These are phyloP conservation scores for Leishmania mexicana DNA, from an alignment of 208 protist species.

Conservation along the genomic window DNA sequence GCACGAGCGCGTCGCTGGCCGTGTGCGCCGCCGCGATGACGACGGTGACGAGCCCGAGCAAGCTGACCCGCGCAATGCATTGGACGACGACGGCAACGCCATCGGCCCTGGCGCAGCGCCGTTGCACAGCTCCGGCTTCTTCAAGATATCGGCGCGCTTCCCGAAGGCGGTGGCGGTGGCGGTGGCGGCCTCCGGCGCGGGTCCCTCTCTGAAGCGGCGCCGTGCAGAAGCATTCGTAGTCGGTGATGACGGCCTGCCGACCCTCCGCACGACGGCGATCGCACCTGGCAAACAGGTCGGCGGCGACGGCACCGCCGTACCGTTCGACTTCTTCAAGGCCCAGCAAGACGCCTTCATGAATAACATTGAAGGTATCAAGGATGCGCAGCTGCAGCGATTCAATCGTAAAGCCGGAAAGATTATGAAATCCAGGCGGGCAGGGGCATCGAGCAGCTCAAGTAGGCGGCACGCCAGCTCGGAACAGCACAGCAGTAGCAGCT, in stretches of 20 bases:
- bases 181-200: constrained; percentile 11
- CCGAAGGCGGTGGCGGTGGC: constrained; percentile 24
- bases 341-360: constrained; percentile 77
- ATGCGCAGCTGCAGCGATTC: constrained; percentile 43
- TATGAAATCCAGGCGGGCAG: background rate
- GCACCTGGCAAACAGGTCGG: constrained; percentile 7
- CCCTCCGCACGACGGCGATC: constrained; percentile 57
- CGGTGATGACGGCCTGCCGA: constrained; percentile 34
- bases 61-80: background rate
- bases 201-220: constrained; percentile 35
- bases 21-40: constrained; percentile 64
- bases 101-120: background rate
- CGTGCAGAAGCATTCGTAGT: constrained; percentile 50
- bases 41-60: constrained; percentile 29
- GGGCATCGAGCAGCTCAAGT: background rate
- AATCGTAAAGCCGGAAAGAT: constrained; percentile 1
- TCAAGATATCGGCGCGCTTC: constrained; percentile 46
- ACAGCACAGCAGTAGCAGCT: background rate
- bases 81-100: background rate
- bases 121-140: constrained; percentile 35
- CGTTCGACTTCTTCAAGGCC: constrained; percentile 72
- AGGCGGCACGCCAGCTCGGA: background rate
- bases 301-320: background rate
- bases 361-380: constrained; percentile 69
- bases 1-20: constrained; percentile 46